Conservation (phyloP, 305 asterid genomes). For the Withania somnifera region DNA sequence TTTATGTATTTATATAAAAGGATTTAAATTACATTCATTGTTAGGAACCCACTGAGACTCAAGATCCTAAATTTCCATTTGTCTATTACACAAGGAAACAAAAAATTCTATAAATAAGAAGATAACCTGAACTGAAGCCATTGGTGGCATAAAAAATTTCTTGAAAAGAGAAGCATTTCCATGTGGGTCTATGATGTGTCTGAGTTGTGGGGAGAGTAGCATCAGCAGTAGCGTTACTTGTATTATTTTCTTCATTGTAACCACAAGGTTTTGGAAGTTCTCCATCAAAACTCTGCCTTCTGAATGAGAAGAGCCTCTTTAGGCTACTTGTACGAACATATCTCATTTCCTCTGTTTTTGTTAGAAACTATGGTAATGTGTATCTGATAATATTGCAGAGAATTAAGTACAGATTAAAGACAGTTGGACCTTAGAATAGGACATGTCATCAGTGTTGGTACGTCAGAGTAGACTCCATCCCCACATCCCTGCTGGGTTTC, state of each 20-base stretch:
- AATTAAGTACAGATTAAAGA: neutral
- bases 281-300: slow-evolving; percentile 43
- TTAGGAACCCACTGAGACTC: neutral
- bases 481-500: slow-evolving; percentile 1
- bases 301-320: slow-evolving; percentile 72
- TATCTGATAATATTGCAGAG: neutral
- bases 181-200: slow-evolving; percentile 44
- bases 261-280: slow-evolving; percentile 26
- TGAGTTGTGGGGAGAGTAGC: slow-evolving; percentile 12
- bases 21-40: neutral
- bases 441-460: neutral
- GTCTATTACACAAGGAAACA: neutral
- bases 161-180: slow-evolving; percentile 77
- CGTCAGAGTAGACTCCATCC: neutral
- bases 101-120: neutral
- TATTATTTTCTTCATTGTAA: slow-evolving; percentile 9
- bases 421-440: neutral
- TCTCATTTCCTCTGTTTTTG: slow-evolving; percentile 29
- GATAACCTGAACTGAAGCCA: slow-evolving; percentile 54
- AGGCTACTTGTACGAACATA: slow-evolving; percentile 74
- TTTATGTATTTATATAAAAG: too few relatives aligned
- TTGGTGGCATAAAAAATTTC: slow-evolving; percentile 74
- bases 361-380: neutral
- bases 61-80: neutral
- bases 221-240: neutral